Evolutionary conservation across 768 basidiomycete genomes (phyloP).

Genomic region (Russula virescens): DNA sequence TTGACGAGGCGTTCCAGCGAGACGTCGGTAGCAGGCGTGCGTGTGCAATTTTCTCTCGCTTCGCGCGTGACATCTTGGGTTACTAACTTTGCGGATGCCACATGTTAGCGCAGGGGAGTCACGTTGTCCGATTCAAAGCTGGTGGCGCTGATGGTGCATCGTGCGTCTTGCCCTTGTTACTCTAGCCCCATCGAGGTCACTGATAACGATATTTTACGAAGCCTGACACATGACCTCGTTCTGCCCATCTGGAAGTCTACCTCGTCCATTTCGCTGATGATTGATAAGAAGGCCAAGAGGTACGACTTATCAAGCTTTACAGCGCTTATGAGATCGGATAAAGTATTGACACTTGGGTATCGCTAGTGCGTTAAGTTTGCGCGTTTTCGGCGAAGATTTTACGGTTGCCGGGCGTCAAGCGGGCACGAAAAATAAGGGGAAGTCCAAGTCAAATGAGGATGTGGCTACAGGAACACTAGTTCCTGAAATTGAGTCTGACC

Average conservation of each 20-base stretch:
- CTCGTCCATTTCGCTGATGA: slow-evolving; percentile 82
- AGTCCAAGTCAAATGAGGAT: neutral
- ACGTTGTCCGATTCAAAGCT: slow-evolving; percentile 63
- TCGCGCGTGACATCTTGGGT: slow-evolving; percentile 1
- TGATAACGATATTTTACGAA: slow-evolving; percentile 28
- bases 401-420: slow-evolving; percentile 45
- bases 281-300: slow-evolving; percentile 97
- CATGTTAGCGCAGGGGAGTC: slow-evolving; percentile 56
- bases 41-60: slow-evolving; percentile 26
- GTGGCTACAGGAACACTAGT: neutral
- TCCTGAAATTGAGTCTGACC: slow-evolving; percentile 1
- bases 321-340: neutral
- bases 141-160: slow-evolving; percentile 46
- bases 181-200: neutral
- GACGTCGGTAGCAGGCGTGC: slow-evolving; percentile 50
- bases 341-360: neutral
- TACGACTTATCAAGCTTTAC: slow-evolving; percentile 30
- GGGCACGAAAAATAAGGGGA: slow-evolving; percentile 27
- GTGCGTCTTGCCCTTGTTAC: slow-evolving; percentile 38
- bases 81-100: neutral
- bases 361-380: slow-evolving; percentile 74
- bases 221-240: slow-evolving; percentile 72
- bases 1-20: slow-evolving; percentile 54
- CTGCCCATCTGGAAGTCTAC: slow-evolving; percentile 96
- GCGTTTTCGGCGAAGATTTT: slow-evolving; percentile 78